These are phyloP conservation scores for Naganishia cerealis DNA, from an alignment of 1,284 basidiomycete genomes.

Conservation along the genomic window DNA sequence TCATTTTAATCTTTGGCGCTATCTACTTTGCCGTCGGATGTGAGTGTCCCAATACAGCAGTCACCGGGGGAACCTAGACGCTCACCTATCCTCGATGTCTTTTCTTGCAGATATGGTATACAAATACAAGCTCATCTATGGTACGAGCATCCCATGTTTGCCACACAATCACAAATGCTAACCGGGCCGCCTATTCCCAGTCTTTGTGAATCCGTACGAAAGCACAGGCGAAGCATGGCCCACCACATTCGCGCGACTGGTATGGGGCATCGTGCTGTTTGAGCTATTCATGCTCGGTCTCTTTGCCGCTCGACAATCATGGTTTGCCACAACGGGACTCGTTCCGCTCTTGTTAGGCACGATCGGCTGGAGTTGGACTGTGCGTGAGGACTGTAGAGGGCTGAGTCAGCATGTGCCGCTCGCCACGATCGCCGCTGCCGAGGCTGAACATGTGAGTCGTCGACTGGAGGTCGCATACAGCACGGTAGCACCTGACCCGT, in stretches of 20 bases:
- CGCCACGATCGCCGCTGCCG: slow-evolving; percentile 79
- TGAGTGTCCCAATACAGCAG: slow-evolving; percentile 37
- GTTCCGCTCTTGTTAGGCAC: slow-evolving; percentile 76
- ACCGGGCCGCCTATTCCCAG: slow-evolving; percentile 34
- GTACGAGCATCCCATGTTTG: slow-evolving; percentile 57
- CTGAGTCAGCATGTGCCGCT: slow-evolving; percentile 75
- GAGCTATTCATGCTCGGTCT: slow-evolving; percentile 88
- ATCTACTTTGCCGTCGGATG: slow-evolving; percentile 89
- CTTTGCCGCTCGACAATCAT: slow-evolving; percentile 76
- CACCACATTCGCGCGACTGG: slow-evolving; percentile 78
- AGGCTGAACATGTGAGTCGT: slow-evolving; percentile 26
- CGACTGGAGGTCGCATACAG: background rate
- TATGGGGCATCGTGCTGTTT: slow-evolving; percentile 85
- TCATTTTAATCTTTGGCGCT: slow-evolving; percentile 90
- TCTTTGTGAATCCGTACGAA: slow-evolving; percentile 55
- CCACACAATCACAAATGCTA: background rate
- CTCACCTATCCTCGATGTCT: background rate
- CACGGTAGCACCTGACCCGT: background rate
- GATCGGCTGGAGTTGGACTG: slow-evolving; percentile 74
- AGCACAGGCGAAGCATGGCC: slow-evolving; percentile 68
- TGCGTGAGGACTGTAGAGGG: slow-evolving; percentile 68
- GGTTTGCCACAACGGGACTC: slow-evolving; percentile 71
- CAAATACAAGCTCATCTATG: slow-evolving; percentile 94
- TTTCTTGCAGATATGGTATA: slow-evolving; percentile 69
- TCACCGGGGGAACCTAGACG: background rate